These are phyloP conservation scores for Aspergillus piperis DNA, from an alignment of 2,329 filamentous ascomycete genomes.

Conservation along the genomic window DNA sequence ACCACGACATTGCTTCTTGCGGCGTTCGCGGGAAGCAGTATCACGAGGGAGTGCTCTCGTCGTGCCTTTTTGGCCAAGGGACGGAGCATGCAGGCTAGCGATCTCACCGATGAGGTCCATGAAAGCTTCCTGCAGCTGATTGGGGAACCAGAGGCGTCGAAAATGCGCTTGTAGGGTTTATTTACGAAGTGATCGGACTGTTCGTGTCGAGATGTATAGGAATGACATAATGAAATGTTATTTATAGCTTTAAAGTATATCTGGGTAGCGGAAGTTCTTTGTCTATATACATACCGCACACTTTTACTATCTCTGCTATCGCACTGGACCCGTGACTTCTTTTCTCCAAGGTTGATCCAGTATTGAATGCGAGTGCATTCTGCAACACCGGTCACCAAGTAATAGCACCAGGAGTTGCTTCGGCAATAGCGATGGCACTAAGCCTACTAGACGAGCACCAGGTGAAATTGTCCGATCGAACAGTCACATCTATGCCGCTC, in stretches of 20 bases:
- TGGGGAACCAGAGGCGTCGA: conserved; percentile 63
- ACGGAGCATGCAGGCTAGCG: conserved; percentile 85
- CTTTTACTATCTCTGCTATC: background rate
- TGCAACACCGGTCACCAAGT: background rate
- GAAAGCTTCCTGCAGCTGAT: conserved; percentile 76
- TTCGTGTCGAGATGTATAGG: background rate
- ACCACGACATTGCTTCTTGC: conserved; percentile 69
- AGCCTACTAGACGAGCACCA: too few species aligned
- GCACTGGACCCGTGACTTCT: background rate
- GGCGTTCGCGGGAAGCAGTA: conserved; percentile 80
- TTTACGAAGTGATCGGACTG: background rate
- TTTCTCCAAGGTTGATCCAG: background rate
- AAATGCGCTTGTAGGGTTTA: conserved; percentile 31
- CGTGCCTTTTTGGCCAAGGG: conserved; percentile 84
- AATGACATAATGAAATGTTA: background rate
- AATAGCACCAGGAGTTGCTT: background rate
- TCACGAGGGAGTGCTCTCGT: conserved; percentile 88
- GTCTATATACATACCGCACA: background rate
- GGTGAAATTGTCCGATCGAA: too few species aligned
- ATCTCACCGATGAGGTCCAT: conserved; percentile 89
- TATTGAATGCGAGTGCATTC: background rate
- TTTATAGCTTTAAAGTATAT: background rate
- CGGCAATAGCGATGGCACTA: background rate
- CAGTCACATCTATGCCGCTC: background rate
- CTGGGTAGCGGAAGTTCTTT: background rate